Base-by-base conservation (phyloP, 257 asterid genomes). In the Gynochthodes officinalis region DNA sequence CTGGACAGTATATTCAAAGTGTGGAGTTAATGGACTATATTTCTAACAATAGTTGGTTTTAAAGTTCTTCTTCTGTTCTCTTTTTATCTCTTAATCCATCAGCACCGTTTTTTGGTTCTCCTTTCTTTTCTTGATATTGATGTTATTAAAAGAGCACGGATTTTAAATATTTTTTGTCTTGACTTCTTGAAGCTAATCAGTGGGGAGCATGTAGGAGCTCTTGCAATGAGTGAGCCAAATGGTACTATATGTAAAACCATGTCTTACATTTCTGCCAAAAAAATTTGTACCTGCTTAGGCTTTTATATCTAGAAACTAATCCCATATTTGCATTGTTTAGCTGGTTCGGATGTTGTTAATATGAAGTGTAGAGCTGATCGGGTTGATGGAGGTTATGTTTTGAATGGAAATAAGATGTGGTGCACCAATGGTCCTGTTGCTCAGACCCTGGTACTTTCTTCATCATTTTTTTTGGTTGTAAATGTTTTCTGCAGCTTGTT, bases 401-500 rank as follows among this genome's bases (percentile, higher is more conserved):
- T 95, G 33, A 95, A 92, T 77, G 99, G 99, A 80, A 95, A 92
- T 81, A 95, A 95, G 83, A 95, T 95, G 99, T 95, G 98, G 99
- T 95, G 99, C 89, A 95, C 99, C 57, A 95, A 95, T 82, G 99
- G 99, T 69, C 96, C 98, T 42, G 70, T 71, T 73, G 98, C 99
- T 72, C 86, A 87, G 82, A 92, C 99, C 43, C 84, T 95, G 92
- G 99, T 95, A 88, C 33, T 40, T 33, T 74, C 50, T 50, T 71
- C 64, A 33, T 33, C 49, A 30, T 48, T 66, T n/a, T 33, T 76
- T n/a, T 37, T 67, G 64, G 37, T 62, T 28, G 3, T 59, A 25
- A 42, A 35, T 50, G 30, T 23, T 13, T 37, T 35, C 33, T 39
- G 54, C 18, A 46, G 75, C 48, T 50, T 55, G 15, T 70, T 66